A percentile compares a stretch with the other conserved stretches of the same genome.
Conservation (phyloP, 768 basidiomycete species). For the Daedalea quercina region DNA sequence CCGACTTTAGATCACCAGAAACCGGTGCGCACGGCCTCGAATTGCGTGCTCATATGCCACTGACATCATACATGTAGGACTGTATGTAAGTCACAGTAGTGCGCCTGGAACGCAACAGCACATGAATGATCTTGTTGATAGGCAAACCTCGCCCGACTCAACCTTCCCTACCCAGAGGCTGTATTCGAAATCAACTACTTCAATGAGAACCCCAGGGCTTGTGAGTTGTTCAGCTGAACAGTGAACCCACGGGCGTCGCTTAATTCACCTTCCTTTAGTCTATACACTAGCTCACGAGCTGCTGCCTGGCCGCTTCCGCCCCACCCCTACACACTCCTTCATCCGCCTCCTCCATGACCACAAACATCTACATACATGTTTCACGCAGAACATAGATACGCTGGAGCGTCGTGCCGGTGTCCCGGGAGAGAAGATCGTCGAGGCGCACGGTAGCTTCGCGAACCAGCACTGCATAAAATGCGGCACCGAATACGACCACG, state of each 20-base stretch:
- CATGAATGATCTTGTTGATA: conserved; percentile 21
- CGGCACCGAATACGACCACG: conserved; percentile 45
- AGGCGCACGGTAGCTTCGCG: conserved; percentile 97
- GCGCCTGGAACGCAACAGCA: neutral
- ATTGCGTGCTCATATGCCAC: conserved; percentile 12
- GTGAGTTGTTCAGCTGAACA: conserved; percentile 32
- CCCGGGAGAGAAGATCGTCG: conserved; percentile 67
- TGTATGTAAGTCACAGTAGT: conserved; percentile 18
- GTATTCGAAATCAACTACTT: conserved; percentile 93
- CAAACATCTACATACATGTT: conserved; percentile 64
- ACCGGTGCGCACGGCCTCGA: conserved; percentile 16
- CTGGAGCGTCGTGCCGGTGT: conserved; percentile 83
- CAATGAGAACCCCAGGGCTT: conserved; percentile 70
- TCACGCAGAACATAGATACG: conserved; percentile 92
- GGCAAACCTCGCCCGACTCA: conserved; percentile 72
- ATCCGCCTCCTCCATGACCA: conserved; percentile 73
- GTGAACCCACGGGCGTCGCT: neutral
- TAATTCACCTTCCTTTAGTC: conserved; percentile 33
- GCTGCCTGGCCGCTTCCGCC: conserved; percentile 84
- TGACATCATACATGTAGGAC: conserved; percentile 6
- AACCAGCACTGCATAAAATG: conserved; percentile 81
- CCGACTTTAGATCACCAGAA: conserved; percentile 49
- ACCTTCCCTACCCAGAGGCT: conserved; percentile 89
- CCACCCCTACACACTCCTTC: conserved; percentile 88
- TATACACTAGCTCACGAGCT: conserved; percentile 91